These are phyloP conservation scores for Digitaria exilis DNA, from an alignment of 202 grass and related monocot species.

Conservation along the genomic window DNA sequence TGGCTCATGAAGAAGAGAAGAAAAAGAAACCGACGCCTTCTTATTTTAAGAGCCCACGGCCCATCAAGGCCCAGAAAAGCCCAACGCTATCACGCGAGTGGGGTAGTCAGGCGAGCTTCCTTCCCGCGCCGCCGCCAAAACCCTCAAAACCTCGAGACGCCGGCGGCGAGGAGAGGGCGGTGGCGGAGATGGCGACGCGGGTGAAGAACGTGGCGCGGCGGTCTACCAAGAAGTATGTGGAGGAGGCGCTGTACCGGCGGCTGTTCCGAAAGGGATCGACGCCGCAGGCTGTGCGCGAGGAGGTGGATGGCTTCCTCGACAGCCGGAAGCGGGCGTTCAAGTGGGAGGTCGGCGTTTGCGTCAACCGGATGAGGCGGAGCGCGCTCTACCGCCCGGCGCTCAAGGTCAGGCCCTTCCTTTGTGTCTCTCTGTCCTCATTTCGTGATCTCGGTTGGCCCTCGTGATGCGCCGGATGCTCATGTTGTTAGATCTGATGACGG, in stretches of 20 bases:
- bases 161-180: constrained; percentile 33
- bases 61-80: constrained; percentile 3
- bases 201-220: constrained; percentile 66
- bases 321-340: constrained; percentile 91
- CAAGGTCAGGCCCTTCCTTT: constrained; percentile 48
- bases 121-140: constrained; percentile 44
- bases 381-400: constrained; percentile 71
- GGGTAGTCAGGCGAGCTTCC: constrained; percentile 21
- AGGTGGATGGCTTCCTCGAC: constrained; percentile 86
- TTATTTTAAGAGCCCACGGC: constrained; percentile 14
- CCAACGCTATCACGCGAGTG: neutral
- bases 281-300: constrained; percentile 64
- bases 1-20: neutral
- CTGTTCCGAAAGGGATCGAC: constrained; percentile 74
- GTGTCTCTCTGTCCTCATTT: neutral
- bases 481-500: constrained; percentile 36
- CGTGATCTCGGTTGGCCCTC: constrained; percentile 15
- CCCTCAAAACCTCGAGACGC: constrained; percentile 45
- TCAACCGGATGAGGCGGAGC: constrained; percentile 68
- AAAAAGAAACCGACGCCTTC: neutral
- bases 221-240: constrained; percentile 72
- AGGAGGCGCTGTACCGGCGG: constrained; percentile 73
- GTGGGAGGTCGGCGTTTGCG: constrained; percentile 87
- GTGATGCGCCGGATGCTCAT: neutral
- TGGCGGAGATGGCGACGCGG: constrained; percentile 57